Evolutionary conservation across 1,284 basidiomycete genomes (phyloP).

Genomic region (Sanghuangporus sanghuang): DNA sequence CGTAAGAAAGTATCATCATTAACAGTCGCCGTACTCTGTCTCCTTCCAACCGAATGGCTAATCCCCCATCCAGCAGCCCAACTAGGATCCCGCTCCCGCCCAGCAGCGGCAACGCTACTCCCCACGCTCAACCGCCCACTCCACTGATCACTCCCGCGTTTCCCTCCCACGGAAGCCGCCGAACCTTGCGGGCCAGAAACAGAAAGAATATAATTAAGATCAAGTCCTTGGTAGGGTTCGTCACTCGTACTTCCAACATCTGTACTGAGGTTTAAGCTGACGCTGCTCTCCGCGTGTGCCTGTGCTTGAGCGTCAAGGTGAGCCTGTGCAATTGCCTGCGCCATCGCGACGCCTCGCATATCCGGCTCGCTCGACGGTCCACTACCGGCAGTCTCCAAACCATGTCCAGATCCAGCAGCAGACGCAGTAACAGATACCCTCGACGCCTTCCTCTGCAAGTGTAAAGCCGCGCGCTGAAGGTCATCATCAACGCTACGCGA

Average conservation of each 20-base stretch:
- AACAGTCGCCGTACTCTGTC: conserved; percentile 46
- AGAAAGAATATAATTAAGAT: conserved; percentile 40
- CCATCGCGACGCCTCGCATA: conserved; percentile 17
- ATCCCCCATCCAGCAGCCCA: conserved; percentile 19
- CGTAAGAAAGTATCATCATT: conserved; percentile 57
- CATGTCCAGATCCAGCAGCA: conserved; percentile 32
- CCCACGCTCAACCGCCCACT: conserved; percentile 13
- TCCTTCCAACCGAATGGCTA: conserved; percentile 29
- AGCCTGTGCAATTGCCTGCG: conserved; percentile 15
- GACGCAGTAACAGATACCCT: conserved; percentile 20
- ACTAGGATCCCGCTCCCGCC: conserved; percentile 6
- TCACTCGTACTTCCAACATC: conserved; percentile 6
- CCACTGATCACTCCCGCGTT: conserved; percentile 16
- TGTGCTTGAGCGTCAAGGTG: conserved; percentile 22
- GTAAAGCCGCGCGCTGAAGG: conserved; percentile 27
- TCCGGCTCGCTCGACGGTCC: conserved; percentile 18
- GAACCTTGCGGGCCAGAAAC: conserved; percentile 27
- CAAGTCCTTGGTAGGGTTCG: conserved; percentile 33
- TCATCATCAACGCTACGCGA: conserved; percentile 50
- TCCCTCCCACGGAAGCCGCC: conserved; percentile 17
- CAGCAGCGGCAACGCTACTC: conserved; percentile 13
- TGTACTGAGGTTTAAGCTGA: conserved; percentile 17
- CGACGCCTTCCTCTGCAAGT: conserved; percentile 16
- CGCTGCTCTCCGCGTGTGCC: conserved; percentile 25
- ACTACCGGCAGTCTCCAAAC: background rate